These are phyloP conservation scores for Diplosphaera chodatii DNA, from an alignment of 139 green algal species.

Conservation along the genomic window DNA sequence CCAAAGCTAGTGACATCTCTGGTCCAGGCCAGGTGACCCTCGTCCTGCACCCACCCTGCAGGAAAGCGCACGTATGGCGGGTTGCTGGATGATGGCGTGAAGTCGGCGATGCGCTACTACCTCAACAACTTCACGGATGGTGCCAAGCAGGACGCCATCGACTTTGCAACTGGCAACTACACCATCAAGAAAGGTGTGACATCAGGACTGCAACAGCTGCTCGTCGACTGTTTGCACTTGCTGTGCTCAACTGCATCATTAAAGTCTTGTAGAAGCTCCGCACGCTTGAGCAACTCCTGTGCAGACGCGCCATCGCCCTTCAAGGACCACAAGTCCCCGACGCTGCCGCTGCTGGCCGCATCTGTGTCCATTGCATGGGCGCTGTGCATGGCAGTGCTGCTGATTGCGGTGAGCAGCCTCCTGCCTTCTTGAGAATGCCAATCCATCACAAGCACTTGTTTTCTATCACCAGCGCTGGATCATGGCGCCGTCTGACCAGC, in stretches of 20 bases:
- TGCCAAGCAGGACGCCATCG: slow-evolving; percentile 80
- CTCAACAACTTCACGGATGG: slow-evolving; percentile 90
- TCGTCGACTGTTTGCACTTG: not conserved
- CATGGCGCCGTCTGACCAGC: too few species aligned
- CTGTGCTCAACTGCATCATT: not conserved
- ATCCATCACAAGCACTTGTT: too few species aligned
- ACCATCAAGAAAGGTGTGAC: slow-evolving; percentile 6
- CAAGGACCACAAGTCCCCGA: slow-evolving; percentile 2
- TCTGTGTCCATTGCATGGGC: not conserved
- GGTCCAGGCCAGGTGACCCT: too few species aligned
- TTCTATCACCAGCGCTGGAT: too few species aligned
- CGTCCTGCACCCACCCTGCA: too few species aligned
- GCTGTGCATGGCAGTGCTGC: not conserved
- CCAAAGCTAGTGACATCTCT: too few species aligned
- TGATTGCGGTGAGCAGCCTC: not conserved
- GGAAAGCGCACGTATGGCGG: slow-evolving; percentile 65
- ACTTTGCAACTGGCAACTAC: slow-evolving; percentile 65
- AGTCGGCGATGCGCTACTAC: slow-evolving; percentile 71
- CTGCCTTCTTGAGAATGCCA: not conserved
- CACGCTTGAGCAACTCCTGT: not conserved
- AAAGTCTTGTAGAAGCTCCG: too few species aligned
- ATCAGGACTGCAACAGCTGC: too few species aligned
- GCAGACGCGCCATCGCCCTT: not conserved
- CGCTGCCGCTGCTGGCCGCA: slow-evolving; percentile 13
- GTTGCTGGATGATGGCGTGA: slow-evolving; percentile 77